Evolutionary conservation across 768 basidiomycete species (phyloP).

Genomic region (Pleurotus giganteus): DNA sequence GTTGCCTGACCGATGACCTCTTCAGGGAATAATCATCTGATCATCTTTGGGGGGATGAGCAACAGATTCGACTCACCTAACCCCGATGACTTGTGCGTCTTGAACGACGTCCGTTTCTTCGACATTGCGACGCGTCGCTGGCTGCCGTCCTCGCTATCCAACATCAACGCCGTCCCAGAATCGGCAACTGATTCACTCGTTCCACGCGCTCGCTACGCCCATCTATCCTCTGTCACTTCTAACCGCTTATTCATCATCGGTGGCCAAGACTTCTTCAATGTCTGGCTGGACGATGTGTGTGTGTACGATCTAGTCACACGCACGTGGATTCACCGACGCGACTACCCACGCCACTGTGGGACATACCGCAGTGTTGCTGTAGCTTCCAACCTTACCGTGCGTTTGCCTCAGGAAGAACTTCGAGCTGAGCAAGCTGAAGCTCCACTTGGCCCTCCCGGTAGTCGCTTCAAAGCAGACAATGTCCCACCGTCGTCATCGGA

Average conservation of each 20-base stretch:
- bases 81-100: conserved; percentile 83
- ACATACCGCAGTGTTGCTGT: conserved; percentile 95
- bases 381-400: conserved; percentile 64
- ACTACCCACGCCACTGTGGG: conserved; percentile 91
- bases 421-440: conserved; percentile 38
- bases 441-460: conserved; percentile 52
- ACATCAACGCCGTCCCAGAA: conserved; percentile 25
- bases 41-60: conserved; percentile 96
- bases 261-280: conserved; percentile 91
- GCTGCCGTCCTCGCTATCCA: conserved; percentile 49
- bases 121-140: conserved; percentile 71
- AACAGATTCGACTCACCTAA: conserved; percentile 67
- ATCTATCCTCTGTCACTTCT: conserved; percentile 84
- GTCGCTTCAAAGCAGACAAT: conserved; percentile 54
- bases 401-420: conserved; percentile 63
- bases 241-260: conserved; percentile 90
- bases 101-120: conserved; percentile 90
- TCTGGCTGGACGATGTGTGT: conserved; percentile 91
- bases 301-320: conserved; percentile 76
- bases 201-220: conserved; percentile 91
- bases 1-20: not conserved
- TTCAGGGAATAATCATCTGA: conserved; percentile 83
- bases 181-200: conserved; percentile 42
- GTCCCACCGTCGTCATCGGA: conserved; percentile 39
- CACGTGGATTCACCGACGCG: conserved; percentile 77